phyloP scores from a whole-genome alignment of 2,329 filamentous ascomycete genomes.

The Fusarium mundagurra region DNA sequence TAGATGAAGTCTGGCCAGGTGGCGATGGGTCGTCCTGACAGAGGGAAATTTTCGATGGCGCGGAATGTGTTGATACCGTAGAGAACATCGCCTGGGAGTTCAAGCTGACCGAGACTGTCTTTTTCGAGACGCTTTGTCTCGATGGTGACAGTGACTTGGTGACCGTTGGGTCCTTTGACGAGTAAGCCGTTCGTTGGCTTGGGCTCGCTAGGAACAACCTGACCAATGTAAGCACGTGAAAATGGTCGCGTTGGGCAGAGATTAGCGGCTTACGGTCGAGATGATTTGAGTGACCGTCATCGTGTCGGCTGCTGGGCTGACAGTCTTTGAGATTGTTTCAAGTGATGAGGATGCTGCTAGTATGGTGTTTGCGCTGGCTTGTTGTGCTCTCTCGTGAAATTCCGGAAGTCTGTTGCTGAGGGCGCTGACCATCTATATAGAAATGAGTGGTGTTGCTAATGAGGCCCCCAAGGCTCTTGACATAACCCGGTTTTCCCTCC shows the following conservation, averaged over 20 bases:
- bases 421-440: background rate
- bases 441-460: background rate
- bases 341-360: background rate
- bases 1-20: background rate
- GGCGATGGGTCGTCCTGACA: background rate
- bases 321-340: background rate
- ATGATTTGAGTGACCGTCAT: slow-evolving; percentile 1
- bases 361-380: background rate
- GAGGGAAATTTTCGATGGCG: slow-evolving; percentile 5
- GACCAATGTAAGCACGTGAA: background rate
- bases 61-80: slow-evolving; percentile 6
- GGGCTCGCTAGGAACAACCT: background rate
- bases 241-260: background rate
- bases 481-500: background rate
- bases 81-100: background rate
- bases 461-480: background rate
- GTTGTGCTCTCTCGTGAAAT: background rate
- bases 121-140: background rate
- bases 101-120: slow-evolving; percentile 1
- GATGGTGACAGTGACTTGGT: background rate
- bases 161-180: background rate
- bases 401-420: background rate
- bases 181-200: background rate
- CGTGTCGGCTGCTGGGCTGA: background rate
- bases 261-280: background rate